Evolutionary conservation across 305 asterid species (phyloP), one percentile per base, ranked within the genome.

Genomic region (Fraxinus latifolia): DNA sequence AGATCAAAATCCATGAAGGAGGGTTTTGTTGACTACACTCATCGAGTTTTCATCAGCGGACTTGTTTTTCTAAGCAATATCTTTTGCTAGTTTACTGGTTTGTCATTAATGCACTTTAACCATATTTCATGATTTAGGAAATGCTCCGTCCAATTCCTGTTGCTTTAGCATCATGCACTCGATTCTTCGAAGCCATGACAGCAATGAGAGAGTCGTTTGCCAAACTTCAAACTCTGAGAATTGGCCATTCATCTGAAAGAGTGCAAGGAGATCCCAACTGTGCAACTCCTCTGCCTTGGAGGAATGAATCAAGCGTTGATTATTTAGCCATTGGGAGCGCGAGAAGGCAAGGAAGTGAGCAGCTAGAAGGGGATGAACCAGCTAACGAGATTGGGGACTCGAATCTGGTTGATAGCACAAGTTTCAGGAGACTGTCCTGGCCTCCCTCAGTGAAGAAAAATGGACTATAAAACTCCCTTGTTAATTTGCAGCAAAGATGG

Each of bases 111-210:
- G 74, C 36, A 27, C 74, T 19, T 68, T 29, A 29, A 68, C 36
- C 37, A 29, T 78, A 25, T 68, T 72, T 62, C 34, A 62, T 70
- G 32, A 42, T 47, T 80, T 84, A 94, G 98, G 99, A 96, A 90
- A 94, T 96, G 98, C 97, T 94, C 25, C 95, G 97, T 53, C 99
- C 98, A 27, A 96, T 96, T 79, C 99, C 98, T 21, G 98, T 94
- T 68, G 99, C 99, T 34, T 84, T 94, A 86, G 99, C 98, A 78
- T 96, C 98, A 12, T 94, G 98, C 93, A 96, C 99, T 47, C 93
- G 98, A 5, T 91, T 94, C 89, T 94, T 96, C 78, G 98, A 96
- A 90, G 99, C 98, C 34, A 95, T 93, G 97, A 93, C 99, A n/a
- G 98, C 98, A 71, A 94, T 94, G 98, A 90, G 98, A 80, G 99